phyloP scores from a whole-genome alignment of 2,329 filamentous ascomycete genomes.

The Ascochyta fabae region DNA sequence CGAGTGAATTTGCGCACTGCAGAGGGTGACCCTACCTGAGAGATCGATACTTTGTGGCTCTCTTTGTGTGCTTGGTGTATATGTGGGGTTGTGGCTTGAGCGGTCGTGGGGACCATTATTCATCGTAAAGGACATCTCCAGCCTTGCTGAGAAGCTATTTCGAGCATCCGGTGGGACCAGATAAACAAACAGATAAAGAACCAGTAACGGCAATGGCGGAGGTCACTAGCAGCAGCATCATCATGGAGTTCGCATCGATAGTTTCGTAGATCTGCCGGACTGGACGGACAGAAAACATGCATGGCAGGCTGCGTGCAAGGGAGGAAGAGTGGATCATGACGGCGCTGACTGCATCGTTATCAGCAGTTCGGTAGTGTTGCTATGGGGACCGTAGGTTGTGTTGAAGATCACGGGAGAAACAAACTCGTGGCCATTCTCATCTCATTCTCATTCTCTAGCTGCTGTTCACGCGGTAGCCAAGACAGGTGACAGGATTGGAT shows the following conservation, averaged over 20 bases:
- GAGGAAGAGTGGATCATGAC: conserved; percentile 7
- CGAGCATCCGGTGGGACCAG: background rate
- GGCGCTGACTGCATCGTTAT: conserved; percentile 13
- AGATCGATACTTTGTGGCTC: background rate
- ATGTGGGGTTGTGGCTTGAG: background rate
- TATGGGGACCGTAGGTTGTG: background rate
- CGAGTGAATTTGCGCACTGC: background rate
- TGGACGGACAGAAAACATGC: background rate
- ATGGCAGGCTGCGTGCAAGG: conserved; percentile 9
- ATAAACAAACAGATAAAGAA: background rate
- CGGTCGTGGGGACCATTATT: background rate
- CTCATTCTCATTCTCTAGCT: background rate
- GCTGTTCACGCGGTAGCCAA: conserved; percentile 7
- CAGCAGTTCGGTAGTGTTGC: conserved; percentile 8
- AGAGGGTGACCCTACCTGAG: background rate
- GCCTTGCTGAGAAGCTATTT: background rate
- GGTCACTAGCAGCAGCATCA: background rate
- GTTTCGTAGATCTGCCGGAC: background rate
- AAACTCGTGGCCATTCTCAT: background rate
- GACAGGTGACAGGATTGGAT: conserved; percentile 1
- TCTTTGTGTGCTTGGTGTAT: background rate
- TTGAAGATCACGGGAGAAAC: conserved; percentile 6
- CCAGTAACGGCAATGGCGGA: background rate
- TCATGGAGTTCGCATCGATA: background rate
- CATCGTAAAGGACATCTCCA: background rate